Evolutionary conservation across 1,284 basidiomycete species (phyloP).

Genomic region (Sparassis latifolia): DNA sequence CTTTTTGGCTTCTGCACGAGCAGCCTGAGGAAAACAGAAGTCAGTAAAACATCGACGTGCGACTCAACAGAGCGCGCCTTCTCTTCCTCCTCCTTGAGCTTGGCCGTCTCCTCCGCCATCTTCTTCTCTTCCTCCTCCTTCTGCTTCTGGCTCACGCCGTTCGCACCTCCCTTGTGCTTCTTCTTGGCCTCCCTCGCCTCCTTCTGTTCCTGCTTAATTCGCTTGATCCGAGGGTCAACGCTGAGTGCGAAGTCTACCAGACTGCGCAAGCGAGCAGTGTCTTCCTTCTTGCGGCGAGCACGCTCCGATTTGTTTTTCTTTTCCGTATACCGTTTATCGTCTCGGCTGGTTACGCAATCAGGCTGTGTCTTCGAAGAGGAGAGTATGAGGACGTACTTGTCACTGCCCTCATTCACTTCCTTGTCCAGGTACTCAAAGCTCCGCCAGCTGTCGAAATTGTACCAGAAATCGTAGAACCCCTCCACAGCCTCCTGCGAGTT

Average conservation of each 20-base stretch:
- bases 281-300: constrained; percentile 95
- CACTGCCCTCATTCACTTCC: constrained; percentile 96
- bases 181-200: constrained; percentile 93
- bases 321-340: constrained; percentile 98
- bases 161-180: constrained; percentile 44
- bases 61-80: constrained; percentile 35
- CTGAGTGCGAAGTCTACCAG: constrained; percentile 87
- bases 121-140: constrained; percentile 72
- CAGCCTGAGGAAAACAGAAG: constrained; percentile 32
- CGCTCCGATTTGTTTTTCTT: constrained; percentile 99
- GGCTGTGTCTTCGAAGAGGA: background rate
- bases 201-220: constrained; percentile 96
- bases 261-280: constrained; percentile 83
- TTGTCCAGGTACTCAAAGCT: constrained; percentile 99
- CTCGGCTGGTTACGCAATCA: constrained; percentile 56
- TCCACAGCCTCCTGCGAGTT: constrained; percentile 83
- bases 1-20: constrained; percentile 79
- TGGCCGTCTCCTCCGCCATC: constrained; percentile 64
- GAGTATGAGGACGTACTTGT: constrained; percentile 56
- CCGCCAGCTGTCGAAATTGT: constrained; percentile 99
- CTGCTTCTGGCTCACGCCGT: constrained; percentile 49
- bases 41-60: background rate
- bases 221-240: constrained; percentile 93
- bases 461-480: constrained; percentile 98
- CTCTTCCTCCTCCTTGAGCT: constrained; percentile 58